Evolutionary conservation across 768 basidiomycete genomes (phyloP), one percentile per base, ranked within the genome.

Genomic region (Krasilnikovozyma curviuscula): DNA sequence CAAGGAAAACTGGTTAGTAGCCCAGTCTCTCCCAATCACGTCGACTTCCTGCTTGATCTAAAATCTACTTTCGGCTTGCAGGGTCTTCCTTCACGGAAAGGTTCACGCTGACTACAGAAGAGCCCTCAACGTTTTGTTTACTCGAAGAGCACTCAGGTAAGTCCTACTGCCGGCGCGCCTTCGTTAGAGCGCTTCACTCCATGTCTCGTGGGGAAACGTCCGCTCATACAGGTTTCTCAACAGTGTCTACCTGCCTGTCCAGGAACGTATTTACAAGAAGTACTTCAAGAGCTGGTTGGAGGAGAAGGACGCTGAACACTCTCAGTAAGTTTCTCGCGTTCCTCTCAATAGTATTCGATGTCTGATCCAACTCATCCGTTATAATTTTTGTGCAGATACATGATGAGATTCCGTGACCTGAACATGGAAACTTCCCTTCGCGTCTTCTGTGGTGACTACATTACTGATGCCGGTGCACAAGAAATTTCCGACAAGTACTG

Each of bases 21-120:
- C 16, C n/a, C 19, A 18, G n/a, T 7, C 21, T 21, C 42, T 35
- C 25, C 31, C 28, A 16, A 32, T 38, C 5, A 2, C 25, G 12
- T 44, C 31, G n/a, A 18, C 27, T 50, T 3, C 35, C 8, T 35
- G 16, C 21, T 25, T 25, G 29, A 21, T 16, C n/a, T 41, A 29
- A 1, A 21, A 35, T 42, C 44, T 21, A 16, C 12, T 9, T 34
- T 25, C 28, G 29, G 14, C 21, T 24, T 9, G 2, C 57, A 86
- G 84, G 86, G 91, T 98, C n/a, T 98, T 98, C 70, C 70, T 97
- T 34, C 91, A 76, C 45, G 91, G 91, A 21, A 95, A 86, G 67
- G 73, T 68, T 3, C 91, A 98, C 61, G 78, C 88, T 48, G 84
- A 91, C 21, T 98, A 93, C 65, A 82, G 93, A 52, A 81, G 81